These are phyloP conservation scores for Neurospora africana DNA, from an alignment of 495 filamentous ascomycete genomes.

Conservation along the genomic window DNA sequence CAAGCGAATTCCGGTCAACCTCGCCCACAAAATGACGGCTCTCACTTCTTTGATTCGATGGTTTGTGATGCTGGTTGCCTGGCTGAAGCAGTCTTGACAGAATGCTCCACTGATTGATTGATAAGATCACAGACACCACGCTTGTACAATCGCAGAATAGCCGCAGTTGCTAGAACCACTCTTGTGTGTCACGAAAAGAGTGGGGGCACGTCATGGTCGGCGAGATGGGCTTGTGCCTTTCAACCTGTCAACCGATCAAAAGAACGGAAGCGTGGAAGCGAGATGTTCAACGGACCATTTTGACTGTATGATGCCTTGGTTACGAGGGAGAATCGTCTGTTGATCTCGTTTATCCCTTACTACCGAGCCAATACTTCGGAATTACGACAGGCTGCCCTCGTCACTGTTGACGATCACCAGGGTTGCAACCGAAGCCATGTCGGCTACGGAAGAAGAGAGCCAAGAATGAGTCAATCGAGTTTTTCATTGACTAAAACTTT, in stretches of 20 bases:
- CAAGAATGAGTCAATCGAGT: not conserved
- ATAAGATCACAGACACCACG: slow-evolving; percentile 21
- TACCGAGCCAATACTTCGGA: not conserved
- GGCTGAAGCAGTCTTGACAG: not conserved
- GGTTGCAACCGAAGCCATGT: not conserved
- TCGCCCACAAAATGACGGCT: slow-evolving; percentile 1
- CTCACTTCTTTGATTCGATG: slow-evolving; percentile 16
- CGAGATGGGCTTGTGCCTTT: not conserved
- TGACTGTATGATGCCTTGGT: not conserved
- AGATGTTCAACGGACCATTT: not conserved
- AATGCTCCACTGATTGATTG: slow-evolving; percentile 25
- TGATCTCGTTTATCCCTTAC: not conserved
- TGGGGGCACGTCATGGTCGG: not conserved
- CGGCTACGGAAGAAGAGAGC: not conserved
- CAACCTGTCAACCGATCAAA: not conserved
- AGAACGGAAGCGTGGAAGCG: not conserved
- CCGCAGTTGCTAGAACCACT: not conserved
- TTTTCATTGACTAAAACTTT: not conserved
- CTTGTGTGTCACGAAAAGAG: slow-evolving; percentile 1
- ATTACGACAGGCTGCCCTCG: not conserved
- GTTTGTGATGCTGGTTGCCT: slow-evolving; percentile 1
- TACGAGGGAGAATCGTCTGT: not conserved
- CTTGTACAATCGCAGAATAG: slow-evolving; percentile 8
- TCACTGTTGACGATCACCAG: not conserved
- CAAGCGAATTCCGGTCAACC: not conserved